phyloP scores from a whole-genome alignment of 805 yeast genomes.

The Tetrapisispora fleetii region DNA sequence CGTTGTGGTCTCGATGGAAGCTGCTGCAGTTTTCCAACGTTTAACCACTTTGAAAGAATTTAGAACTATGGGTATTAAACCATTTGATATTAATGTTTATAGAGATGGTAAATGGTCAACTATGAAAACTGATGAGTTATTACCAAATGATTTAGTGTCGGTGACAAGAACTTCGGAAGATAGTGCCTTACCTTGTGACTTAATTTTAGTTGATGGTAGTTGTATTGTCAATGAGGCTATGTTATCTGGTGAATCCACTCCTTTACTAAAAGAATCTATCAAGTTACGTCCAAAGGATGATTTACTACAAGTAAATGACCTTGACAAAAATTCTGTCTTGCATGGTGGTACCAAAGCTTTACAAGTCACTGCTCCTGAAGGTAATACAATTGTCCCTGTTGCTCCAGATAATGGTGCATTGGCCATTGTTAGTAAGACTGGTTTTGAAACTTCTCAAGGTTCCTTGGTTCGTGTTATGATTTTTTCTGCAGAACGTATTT shows the following conservation, averaged over 20 bases:
- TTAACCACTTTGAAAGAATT: conserved; percentile 90
- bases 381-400: conserved; percentile 37
- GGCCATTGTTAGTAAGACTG: conserved; percentile 84
- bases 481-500: conserved; percentile 90
- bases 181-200: conserved; percentile 88
- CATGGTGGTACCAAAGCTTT: conserved; percentile 96
- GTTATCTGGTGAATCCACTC: conserved; percentile 98
- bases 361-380: conserved; percentile 71
- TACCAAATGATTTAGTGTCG: conserved; percentile 90
- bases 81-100: conserved; percentile 65
- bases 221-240: conserved; percentile 97
- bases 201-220: conserved; percentile 76
- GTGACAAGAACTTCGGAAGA: conserved; percentile 84
- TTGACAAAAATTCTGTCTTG: conserved; percentile 79
- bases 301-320: conserved; percentile 59
- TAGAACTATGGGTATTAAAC: conserved; percentile 94
- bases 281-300: conserved; percentile 71
- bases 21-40: conserved; percentile 91
- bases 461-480: conserved; percentile 96
- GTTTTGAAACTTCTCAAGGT: conserved; percentile 98
- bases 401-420: conserved; percentile 91
- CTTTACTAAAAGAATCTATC: conserved; percentile 85
- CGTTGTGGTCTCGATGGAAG: conserved; percentile 89
- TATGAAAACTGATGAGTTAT: conserved; percentile 59
- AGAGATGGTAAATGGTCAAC: conserved; percentile 64